Conservation (phyloP, 1,284 basidiomycete genomes). For the Schizophyllum amplum region DNA sequence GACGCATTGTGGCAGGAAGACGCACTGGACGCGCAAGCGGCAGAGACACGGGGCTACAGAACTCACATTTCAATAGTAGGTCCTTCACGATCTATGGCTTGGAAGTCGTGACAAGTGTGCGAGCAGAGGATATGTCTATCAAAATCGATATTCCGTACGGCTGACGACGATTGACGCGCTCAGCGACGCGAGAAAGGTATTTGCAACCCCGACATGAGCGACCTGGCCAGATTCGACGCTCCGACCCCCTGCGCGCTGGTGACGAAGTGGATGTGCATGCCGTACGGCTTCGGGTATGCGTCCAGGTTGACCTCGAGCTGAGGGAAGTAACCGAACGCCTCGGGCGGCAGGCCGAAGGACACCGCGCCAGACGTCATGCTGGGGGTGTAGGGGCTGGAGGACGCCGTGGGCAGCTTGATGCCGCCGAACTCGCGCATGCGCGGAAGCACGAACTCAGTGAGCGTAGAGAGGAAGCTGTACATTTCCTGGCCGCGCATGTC, state of each 20-base stretch:
- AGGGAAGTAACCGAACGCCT: conserved; percentile 89
- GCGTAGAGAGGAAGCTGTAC: conserved; percentile 87
- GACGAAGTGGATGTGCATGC: conserved; percentile 89
- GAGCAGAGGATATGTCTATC: background rate
- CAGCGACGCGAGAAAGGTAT: conserved; percentile 56
- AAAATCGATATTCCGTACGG: background rate
- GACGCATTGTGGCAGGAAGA: no score
- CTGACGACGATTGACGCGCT: background rate
- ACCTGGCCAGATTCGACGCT: conserved; percentile 80
- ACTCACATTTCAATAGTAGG: no score
- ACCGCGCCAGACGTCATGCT: conserved; percentile 83
- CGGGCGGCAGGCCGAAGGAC: conserved; percentile 79
- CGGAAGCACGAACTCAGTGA: conserved; percentile 93
- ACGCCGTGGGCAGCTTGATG: conserved; percentile 60
- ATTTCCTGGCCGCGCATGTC: conserved; percentile 85
- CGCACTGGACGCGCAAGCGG: no score
- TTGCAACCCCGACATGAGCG: conserved; percentile 83
- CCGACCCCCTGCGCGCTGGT: conserved; percentile 79
- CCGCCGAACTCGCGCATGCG: conserved; percentile 88
- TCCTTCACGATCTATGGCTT: no score
- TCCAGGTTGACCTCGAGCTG: conserved; percentile 91
- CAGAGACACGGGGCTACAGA: no score
- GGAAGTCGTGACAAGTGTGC: no score
- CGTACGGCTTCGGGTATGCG: conserved; percentile 74
- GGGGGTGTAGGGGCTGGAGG: conserved; percentile 57